phyloP scores from a whole-genome alignment of 495 filamentous ascomycete species.

The Lindgomyces ingoldianus region DNA sequence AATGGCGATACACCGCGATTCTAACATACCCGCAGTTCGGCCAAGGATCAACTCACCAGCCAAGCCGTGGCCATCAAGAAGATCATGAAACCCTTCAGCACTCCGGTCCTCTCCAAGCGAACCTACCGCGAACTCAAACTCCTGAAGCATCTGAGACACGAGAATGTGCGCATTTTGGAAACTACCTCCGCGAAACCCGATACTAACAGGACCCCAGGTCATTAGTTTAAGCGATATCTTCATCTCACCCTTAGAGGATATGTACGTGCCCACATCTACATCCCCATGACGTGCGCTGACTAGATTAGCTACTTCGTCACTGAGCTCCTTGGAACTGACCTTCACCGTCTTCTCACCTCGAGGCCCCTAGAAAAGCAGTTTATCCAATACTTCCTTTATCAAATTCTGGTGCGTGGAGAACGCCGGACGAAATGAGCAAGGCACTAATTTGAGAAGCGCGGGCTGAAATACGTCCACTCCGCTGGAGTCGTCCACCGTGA shows the following conservation, averaged over 20 bases:
- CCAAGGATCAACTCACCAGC: constrained; percentile 92
- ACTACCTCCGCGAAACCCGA: neutral
- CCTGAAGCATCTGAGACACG: constrained; percentile 92
- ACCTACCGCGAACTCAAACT: constrained; percentile 98
- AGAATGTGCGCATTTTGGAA: constrained; percentile 68
- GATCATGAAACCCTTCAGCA: constrained; percentile 99
- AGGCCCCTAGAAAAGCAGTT: constrained; percentile 98
- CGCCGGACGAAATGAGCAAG: constrained; percentile 26
- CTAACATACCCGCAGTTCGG: constrained; percentile 64
- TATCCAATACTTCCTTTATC: constrained; percentile 99
- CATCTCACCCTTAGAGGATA: constrained; percentile 97
- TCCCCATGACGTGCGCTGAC: constrained; percentile 30
- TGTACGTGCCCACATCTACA: constrained; percentile 60
- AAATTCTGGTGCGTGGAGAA: constrained; percentile 75
- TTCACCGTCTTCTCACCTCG: constrained; percentile 93
- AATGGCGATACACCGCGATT: neutral
- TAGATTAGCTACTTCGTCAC: constrained; percentile 86
- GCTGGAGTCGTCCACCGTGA: constrained; percentile 97
- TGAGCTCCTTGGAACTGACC: constrained; percentile 92
- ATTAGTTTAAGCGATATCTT: constrained; percentile 99
- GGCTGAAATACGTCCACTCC: constrained; percentile 98
- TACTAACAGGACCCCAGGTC: constrained; percentile 58
- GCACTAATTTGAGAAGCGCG: constrained; percentile 63
- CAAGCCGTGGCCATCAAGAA: constrained; percentile 98
- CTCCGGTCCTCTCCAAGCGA: constrained; percentile 92